Conservation (phyloP, 768 basidiomycete genomes). For the Stropharia rugosoannulata region DNA sequence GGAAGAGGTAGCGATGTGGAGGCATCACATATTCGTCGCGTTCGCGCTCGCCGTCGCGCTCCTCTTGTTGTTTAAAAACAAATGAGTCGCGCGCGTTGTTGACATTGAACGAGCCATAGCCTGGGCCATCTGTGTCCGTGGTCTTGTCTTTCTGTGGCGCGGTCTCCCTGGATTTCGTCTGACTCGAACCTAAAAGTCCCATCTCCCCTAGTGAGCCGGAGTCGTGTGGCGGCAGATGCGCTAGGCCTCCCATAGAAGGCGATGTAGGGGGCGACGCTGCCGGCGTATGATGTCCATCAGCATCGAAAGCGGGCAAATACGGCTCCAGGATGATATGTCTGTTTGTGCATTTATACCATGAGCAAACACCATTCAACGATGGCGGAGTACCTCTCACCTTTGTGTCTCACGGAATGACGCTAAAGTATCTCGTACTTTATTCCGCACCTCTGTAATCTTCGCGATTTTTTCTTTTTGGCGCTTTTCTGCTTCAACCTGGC, state of each 20-base stretch:
- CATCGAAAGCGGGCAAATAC: constrained; percentile 50
- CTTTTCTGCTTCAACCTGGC: constrained; percentile 28
- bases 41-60: neutral
- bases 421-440: constrained; percentile 34
- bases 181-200: neutral
- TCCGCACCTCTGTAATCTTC: constrained; percentile 34
- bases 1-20: constrained; percentile 64
- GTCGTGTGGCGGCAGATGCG: neutral
- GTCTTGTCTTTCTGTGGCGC: too few relatives aligned
- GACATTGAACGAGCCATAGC: too few relatives aligned
- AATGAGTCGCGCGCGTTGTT: neutral
- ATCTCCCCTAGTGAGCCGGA: neutral
- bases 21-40: constrained; percentile 36
- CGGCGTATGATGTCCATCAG: neutral
- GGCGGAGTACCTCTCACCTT: constrained; percentile 38
- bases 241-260: neutral
- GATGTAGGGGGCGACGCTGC: neutral
- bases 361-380: neutral
- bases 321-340: constrained; percentile 50
- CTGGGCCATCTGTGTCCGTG: too few relatives aligned
- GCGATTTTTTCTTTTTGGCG: constrained; percentile 29
- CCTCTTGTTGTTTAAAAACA: neutral
- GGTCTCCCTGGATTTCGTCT: too few relatives aligned
- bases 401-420: constrained; percentile 47
- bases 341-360: neutral